Evolutionary conservation across 2,329 filamentous ascomycete genomes (phyloP).

Genomic region (Penicillium sp.): DNA sequence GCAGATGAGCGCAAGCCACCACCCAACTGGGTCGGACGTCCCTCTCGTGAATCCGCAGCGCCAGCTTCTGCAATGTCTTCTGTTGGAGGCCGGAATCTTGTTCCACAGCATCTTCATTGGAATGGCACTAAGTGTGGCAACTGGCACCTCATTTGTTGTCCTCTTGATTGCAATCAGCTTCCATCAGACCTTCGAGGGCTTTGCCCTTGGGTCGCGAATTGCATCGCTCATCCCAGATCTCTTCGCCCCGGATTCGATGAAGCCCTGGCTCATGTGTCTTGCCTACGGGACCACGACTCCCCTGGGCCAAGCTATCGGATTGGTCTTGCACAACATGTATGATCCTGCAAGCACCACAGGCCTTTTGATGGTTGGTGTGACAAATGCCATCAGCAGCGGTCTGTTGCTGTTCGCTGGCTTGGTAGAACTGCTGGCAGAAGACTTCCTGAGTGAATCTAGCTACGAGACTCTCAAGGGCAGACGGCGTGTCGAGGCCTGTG

Average conservation of each 20-base stretch:
- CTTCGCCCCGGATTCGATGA: slow-evolving; percentile 70
- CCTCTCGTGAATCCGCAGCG: slow-evolving; percentile 61
- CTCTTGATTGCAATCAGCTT: slow-evolving; percentile 80
- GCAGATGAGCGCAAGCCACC: slow-evolving; percentile 13
- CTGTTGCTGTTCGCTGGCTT: slow-evolving; percentile 79
- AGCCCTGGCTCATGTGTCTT: slow-evolving; percentile 71
- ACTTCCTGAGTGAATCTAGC: slow-evolving; percentile 71
- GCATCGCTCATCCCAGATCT: slow-evolving; percentile 66
- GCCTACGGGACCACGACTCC: slow-evolving; percentile 73
- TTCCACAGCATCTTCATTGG: slow-evolving; percentile 87
- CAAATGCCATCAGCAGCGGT: slow-evolving; percentile 82
- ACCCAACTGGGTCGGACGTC: slow-evolving; percentile 31
- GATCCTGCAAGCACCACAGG: slow-evolving; percentile 76
- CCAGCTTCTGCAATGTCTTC: slow-evolving; percentile 72
- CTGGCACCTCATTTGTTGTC: slow-evolving; percentile 75
- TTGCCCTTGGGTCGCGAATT: slow-evolving; percentile 82
- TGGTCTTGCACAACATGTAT: slow-evolving; percentile 76
- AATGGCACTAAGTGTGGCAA: slow-evolving; percentile 81
- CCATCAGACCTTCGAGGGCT: slow-evolving; percentile 86
- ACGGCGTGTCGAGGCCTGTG: slow-evolving; percentile 62
- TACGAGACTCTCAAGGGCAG: slow-evolving; percentile 61
- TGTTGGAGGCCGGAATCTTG: slow-evolving; percentile 80
- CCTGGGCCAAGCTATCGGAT: slow-evolving; percentile 78
- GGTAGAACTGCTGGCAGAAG: slow-evolving; percentile 81
- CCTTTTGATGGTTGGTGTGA: slow-evolving; percentile 78